These are phyloP conservation scores for Hymenotorrendiella dingleyae DNA, from an alignment of 2,329 filamentous ascomycete genomes.

Conservation along the genomic window DNA sequence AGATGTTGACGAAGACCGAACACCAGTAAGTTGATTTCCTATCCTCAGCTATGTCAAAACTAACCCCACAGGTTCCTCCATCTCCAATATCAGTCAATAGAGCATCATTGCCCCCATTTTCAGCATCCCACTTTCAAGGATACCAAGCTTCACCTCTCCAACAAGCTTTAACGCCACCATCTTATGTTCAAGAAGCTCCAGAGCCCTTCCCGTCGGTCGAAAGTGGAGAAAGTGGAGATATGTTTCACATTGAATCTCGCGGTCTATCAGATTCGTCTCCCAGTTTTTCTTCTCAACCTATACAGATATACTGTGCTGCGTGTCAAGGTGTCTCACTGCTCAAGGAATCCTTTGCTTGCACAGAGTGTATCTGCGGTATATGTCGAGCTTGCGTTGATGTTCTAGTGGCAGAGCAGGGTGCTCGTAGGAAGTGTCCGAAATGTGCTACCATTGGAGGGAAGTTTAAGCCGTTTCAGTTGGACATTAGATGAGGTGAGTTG, in stretches of 20 bases:
- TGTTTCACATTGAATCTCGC: conserved; percentile 62
- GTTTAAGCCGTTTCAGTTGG: conserved; percentile 81
- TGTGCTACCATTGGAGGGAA: conserved; percentile 73
- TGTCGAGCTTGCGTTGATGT: conserved; percentile 84
- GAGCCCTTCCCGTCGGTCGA: conserved; percentile 90
- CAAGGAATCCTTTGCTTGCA: conserved; percentile 85
- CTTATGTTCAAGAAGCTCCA: conserved; percentile 57
- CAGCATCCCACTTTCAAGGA: conserved; percentile 54
- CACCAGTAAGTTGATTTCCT: conserved; percentile 74
- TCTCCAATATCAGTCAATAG: conserved; percentile 59
- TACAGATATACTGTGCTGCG: conserved; percentile 89
- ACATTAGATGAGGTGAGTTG: conserved; percentile 60
- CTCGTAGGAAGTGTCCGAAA: conserved; percentile 69
- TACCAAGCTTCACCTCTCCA: conserved; percentile 90
- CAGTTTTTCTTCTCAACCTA: conserved; percentile 65
- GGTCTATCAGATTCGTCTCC: conserved; percentile 66
- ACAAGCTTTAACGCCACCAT: conserved; percentile 79
- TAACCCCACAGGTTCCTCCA: conserved; percentile 51
- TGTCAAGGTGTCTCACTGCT: conserved; percentile 74
- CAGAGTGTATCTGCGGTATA: conserved; percentile 90
- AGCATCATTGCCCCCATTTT: conserved; percentile 55
- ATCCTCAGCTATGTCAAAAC: neutral
- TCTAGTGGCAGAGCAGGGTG: conserved; percentile 69
- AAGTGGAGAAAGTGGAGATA: conserved; percentile 64
- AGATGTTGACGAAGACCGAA: conserved; percentile 84